Percentiles rank a stretch among this genome's conserved stretches.
Evolutionary conservation across 768 basidiomycete genomes (phyloP).

Genomic region (Ramaria sp.): DNA sequence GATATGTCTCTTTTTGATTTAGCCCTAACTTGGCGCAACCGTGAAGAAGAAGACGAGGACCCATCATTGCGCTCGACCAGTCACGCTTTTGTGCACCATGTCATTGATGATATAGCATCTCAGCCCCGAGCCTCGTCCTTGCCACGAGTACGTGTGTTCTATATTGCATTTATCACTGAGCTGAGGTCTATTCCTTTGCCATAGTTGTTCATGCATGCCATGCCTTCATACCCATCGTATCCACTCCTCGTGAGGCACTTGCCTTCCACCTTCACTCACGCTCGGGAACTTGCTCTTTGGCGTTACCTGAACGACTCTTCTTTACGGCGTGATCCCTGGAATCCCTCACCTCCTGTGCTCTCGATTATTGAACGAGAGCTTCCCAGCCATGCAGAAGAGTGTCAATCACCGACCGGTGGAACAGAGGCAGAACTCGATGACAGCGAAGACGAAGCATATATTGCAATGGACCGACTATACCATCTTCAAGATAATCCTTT

Average conservation of each 20-base stretch:
- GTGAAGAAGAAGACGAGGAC: neutral
- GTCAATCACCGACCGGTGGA: neutral
- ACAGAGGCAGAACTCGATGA: neutral
- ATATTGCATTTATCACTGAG: neutral
- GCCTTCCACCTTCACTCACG: neutral
- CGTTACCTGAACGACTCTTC: neutral
- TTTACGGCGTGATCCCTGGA: conserved; percentile 6
- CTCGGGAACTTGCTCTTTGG: conserved; percentile 3
- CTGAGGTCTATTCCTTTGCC: neutral
- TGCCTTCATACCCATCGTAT: neutral
- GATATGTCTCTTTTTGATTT: neutral
- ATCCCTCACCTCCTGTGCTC: conserved; percentile 4
- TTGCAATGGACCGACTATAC: neutral
- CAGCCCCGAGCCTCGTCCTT: neutral
- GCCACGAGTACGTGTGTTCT: neutral
- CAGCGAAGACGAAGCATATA: neutral
- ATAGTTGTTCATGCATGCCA: neutral
- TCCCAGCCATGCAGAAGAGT: neutral
- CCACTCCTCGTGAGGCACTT: neutral
- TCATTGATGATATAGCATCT: neutral
- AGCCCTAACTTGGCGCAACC: neutral
- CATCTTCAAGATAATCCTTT: conserved; percentile 3
- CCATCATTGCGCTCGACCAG: neutral
- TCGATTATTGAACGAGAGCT: conserved; percentile 5
- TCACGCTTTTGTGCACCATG: neutral